phyloP scores from a whole-genome alignment of 2,329 filamentous ascomycete genomes.

The Pseudocercospora vitis region DNA sequence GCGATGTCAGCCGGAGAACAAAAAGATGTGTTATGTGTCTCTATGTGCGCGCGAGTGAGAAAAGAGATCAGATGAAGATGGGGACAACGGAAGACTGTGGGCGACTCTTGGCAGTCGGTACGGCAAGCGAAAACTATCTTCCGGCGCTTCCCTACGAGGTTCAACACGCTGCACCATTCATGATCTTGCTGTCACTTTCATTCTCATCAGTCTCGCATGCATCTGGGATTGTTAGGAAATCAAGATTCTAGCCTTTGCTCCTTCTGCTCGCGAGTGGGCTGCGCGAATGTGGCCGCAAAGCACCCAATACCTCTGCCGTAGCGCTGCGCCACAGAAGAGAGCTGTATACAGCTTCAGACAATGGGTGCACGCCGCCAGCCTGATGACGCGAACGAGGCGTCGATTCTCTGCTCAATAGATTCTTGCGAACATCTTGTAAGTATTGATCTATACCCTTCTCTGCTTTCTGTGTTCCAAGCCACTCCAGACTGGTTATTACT shows the following conservation, averaged over 20 bases:
- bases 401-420: neutral
- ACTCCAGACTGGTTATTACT: neutral
- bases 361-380: neutral
- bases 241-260: neutral
- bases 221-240: neutral
- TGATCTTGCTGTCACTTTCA: neutral
- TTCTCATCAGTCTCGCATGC: neutral
- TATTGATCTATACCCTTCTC: neutral
- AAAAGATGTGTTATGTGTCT: too few relatives aligned
- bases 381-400: slow-evolving; percentile 3
- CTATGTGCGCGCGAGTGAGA: too few relatives aligned
- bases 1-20: neutral
- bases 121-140: neutral
- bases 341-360: neutral
- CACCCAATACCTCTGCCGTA: neutral
- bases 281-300: neutral
- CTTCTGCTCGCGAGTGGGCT: neutral
- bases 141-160: neutral
- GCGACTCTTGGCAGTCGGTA: neutral
- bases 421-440: neutral
- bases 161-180: neutral
- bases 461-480: neutral
- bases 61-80: neutral
- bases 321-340: neutral
- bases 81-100: neutral